Percentiles rank a stretch among this genome's conserved stretches.
Evolutionary conservation across 495 filamentous ascomycete genomes (phyloP).

Genomic region (Astrocystis sublimbata): DNA sequence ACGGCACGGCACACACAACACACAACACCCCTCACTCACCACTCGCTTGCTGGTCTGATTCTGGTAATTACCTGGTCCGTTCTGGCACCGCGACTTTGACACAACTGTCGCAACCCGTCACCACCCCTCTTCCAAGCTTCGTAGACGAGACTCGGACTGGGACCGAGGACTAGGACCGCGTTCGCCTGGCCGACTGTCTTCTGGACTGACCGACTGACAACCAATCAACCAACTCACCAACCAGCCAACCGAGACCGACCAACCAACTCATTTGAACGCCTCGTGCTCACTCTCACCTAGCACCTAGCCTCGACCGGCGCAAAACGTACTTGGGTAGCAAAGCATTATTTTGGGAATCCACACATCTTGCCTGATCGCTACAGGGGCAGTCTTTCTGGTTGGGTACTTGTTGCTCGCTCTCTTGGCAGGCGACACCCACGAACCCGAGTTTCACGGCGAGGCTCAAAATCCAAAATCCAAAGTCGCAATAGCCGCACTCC

Average conservation of each 20-base stretch:
- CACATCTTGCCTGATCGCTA: no score
- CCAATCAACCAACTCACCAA: no score
- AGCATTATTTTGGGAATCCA: not conserved
- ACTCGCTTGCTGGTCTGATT: constrained; percentile 8
- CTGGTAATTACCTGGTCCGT: not conserved
- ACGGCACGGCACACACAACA: not conserved
- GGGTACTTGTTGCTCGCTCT: not conserved
- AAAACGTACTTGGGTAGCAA: not conserved
- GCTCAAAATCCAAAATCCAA: not conserved
- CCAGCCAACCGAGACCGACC: no score
- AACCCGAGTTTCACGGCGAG: not conserved
- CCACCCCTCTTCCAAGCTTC: not conserved
- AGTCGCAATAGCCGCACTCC: constrained; percentile 5
- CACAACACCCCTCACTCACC: constrained; percentile 3
- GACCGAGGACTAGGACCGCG: constrained; percentile 5
- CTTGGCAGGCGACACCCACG: not conserved
- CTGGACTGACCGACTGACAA: not conserved
- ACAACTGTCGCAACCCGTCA: not conserved
- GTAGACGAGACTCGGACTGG: not conserved
- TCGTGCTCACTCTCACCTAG: constrained; percentile 18
- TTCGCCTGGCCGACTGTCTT: not conserved
- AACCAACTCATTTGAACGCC: constrained; percentile 13
- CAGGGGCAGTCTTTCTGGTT: no score
- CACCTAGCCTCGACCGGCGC: constrained; percentile 16
- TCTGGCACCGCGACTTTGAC: not conserved